These are phyloP conservation scores for Tetracentron sinense DNA, from an alignment of 164 flowering plant species.

Conservation along the genomic window DNA sequence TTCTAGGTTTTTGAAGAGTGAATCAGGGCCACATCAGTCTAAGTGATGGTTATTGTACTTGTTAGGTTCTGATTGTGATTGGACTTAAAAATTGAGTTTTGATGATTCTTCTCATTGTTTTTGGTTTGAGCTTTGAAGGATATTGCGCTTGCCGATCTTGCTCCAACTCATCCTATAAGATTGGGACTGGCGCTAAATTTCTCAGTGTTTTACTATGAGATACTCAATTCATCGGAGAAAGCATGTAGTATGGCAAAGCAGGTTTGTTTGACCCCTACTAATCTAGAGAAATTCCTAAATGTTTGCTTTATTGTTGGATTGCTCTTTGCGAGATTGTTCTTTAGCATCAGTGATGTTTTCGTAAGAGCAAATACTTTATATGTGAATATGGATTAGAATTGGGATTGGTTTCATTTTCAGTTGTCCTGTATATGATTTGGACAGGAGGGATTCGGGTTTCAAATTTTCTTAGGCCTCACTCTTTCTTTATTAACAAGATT, in stretches of 20 bases:
- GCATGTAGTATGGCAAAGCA: constrained; percentile 37
- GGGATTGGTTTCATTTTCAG: too few species aligned
- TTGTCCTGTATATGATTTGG: too few species aligned
- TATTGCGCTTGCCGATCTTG: constrained; percentile 24
- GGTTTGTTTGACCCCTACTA: constrained; percentile 21
- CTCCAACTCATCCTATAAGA: constrained; percentile 30
- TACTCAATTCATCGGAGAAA: constrained; percentile 26
- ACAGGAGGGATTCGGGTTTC: too few species aligned
- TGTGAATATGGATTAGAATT: too few species aligned
- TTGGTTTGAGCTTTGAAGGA: constrained; percentile 15
- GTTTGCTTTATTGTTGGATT: too few species aligned
- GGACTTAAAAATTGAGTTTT: neutral
- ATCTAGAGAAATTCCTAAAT: too few species aligned
- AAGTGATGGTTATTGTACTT: neutral
- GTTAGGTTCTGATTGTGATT: neutral
- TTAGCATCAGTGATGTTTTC: too few species aligned
- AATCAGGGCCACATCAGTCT: neutral
- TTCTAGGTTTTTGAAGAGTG: neutral
- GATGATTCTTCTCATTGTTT: neutral
- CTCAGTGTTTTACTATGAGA: constrained; percentile 26
- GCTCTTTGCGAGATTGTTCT: too few species aligned
- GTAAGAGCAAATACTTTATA: too few species aligned
- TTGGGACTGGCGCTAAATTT: constrained; percentile 25
- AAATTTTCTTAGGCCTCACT: too few species aligned
- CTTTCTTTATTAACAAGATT: too few species aligned